Percentiles rank a stretch among this genome's conserved stretches.
phyloP scores from a whole-genome alignment of 495 filamentous ascomycete genomes.

The Trichoderma parareesei region DNA sequence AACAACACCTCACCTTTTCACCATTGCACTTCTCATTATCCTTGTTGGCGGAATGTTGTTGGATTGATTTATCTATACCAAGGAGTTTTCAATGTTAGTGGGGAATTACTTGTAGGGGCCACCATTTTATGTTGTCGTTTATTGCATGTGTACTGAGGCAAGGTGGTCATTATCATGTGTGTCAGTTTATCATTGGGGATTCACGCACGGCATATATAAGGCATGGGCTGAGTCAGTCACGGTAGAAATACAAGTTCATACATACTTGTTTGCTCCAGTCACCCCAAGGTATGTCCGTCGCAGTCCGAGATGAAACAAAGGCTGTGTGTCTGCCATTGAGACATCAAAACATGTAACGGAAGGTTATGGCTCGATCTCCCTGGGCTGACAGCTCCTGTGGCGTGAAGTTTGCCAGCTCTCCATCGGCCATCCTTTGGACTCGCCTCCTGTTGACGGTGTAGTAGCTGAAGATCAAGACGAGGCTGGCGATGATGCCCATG shows the following conservation, averaged over 20 bases:
- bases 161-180: slow-evolving; percentile 1
- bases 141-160: not conserved
- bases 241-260: not conserved
- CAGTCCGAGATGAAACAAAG: not conserved
- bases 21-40: not conserved
- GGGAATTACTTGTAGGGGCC: not conserved
- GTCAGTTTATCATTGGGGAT: not conserved
- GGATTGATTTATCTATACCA: not conserved
- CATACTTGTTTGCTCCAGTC: not conserved
- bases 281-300: no score
- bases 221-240: not conserved
- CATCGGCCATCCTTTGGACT: slow-evolving; percentile 35
- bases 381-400: slow-evolving; percentile 46
- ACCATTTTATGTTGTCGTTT: not conserved
- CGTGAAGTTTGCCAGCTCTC: slow-evolving; percentile 38
- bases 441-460: slow-evolving; percentile 51
- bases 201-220: not conserved
- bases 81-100: not conserved
- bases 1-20: not conserved
- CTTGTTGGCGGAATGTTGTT: not conserved
- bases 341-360: slow-evolving; percentile 46
- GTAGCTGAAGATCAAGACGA: slow-evolving; percentile 50
- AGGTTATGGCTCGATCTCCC: slow-evolving; percentile 58
- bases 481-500: slow-evolving; percentile 49
- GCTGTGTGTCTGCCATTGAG: not conserved